Percentiles rank a stretch among this genome's conserved stretches.
Evolutionary conservation across 2,329 filamentous ascomycete species (phyloP).

Genomic region (Arthrobotrys conoides): DNA sequence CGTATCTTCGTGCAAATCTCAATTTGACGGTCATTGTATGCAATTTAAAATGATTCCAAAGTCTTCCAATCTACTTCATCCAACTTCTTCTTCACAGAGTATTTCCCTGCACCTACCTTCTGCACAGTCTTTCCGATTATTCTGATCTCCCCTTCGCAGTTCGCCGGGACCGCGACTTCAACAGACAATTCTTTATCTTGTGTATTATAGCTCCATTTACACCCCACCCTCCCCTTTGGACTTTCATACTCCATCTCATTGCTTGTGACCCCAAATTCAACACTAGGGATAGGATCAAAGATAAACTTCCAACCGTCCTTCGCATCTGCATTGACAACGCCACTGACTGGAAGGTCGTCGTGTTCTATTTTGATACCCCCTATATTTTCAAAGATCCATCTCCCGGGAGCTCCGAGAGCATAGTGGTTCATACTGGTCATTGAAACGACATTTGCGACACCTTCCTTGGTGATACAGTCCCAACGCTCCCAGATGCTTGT

Average conservation of each 20-base stretch:
- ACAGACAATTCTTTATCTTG: constrained; percentile 33
- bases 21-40: neutral
- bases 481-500: constrained; percentile 72
- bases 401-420: constrained; percentile 69
- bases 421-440: constrained; percentile 73
- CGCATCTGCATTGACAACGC: neutral
- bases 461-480: constrained; percentile 69
- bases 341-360: constrained; percentile 13
- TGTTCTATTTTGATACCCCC: constrained; percentile 67
- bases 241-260: constrained; percentile 38
- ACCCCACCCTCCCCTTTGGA: constrained; percentile 36
- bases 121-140: constrained; percentile 33
- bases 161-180: constrained; percentile 44
- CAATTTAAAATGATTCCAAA: constrained; percentile 23
- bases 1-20: neutral
- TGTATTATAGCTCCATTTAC: constrained; percentile 51
- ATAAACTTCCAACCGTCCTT: constrained; percentile 35
- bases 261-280: constrained; percentile 34
- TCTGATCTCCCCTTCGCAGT: constrained; percentile 44
- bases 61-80: constrained; percentile 42
- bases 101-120: constrained; percentile 40
- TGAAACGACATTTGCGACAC: constrained; percentile 68
- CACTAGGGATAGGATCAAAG: constrained; percentile 47
- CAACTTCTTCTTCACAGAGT: constrained; percentile 11
- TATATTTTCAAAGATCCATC: constrained; percentile 69